Conservation (phyloP, 495 filamentous ascomycete species). For the Annulohypoxylon stygium region DNA sequence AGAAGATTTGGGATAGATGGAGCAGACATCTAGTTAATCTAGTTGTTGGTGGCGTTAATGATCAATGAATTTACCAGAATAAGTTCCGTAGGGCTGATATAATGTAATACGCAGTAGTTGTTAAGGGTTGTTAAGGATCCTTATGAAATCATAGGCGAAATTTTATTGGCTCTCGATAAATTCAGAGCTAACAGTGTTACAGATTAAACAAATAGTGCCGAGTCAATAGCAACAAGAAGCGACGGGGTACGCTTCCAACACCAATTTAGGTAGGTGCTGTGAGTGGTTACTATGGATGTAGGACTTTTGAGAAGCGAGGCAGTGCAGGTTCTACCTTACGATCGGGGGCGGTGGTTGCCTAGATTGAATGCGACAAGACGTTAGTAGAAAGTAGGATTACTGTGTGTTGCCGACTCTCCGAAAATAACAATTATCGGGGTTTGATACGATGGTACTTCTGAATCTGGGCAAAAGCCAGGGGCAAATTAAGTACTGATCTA, state of each 20-base stretch:
- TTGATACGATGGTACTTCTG: neutral
- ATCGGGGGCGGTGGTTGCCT: constrained; percentile 36
- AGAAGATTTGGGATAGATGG: constrained; percentile 83
- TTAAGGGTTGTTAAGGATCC: neutral
- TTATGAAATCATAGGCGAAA: constrained; percentile 16
- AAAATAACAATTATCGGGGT: constrained; percentile 8
- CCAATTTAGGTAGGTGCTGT: neutral
- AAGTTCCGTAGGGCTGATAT: constrained; percentile 12
- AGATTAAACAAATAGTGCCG: constrained; percentile 19
- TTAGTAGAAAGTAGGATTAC: neutral
- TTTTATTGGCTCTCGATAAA: constrained; percentile 25
- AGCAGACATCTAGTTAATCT: constrained; percentile 68
- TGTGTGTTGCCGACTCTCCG: constrained; percentile 37
- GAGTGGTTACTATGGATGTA: neutral
- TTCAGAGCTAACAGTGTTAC: constrained; percentile 13
- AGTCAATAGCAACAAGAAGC: constrained; percentile 25
- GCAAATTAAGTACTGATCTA: neutral
- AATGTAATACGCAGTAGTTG: constrained; percentile 15
- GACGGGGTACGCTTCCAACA: constrained; percentile 9
- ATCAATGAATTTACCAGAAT: constrained; percentile 1
- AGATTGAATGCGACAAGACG: constrained; percentile 12
- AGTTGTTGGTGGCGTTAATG: constrained; percentile 14
- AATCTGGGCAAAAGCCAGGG: neutral
- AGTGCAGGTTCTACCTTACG: constrained; percentile 36
- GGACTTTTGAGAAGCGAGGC: constrained; percentile 27